Evolutionary conservation across 2,329 filamentous ascomycete species (phyloP).

Genomic region (Diaporthe humulicola): DNA sequence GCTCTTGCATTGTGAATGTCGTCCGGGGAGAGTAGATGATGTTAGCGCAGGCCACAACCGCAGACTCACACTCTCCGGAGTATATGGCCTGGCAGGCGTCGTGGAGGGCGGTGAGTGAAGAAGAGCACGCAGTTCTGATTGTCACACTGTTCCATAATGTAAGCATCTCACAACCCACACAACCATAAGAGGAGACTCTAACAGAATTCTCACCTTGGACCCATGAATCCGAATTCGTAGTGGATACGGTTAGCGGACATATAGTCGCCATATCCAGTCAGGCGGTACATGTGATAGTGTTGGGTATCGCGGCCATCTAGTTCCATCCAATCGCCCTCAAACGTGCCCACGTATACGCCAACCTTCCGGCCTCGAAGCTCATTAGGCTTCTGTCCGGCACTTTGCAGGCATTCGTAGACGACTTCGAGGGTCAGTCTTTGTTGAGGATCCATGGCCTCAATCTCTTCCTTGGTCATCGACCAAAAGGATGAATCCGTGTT

Average conservation of each 20-base stretch:
- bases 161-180: background rate
- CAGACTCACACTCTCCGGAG: constrained; percentile 48
- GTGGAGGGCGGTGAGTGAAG: constrained; percentile 52
- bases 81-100: constrained; percentile 47
- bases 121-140: constrained; percentile 56
- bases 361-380: constrained; percentile 41
- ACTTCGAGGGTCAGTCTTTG: constrained; percentile 32
- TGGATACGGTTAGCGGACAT: constrained; percentile 52
- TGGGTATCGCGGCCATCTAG: constrained; percentile 21
- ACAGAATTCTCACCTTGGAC: constrained; percentile 46
- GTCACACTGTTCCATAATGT: constrained; percentile 41
- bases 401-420: constrained; percentile 41
- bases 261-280: constrained; percentile 56
- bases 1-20: constrained; percentile 49
- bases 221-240: constrained; percentile 50
- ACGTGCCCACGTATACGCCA: constrained; percentile 43
- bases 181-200: background rate
- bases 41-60: constrained; percentile 53
- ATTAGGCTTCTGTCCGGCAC: constrained; percentile 39
- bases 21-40: constrained; percentile 51
- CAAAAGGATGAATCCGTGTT: constrained; percentile 27
- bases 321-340: constrained; percentile 41
- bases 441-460: constrained; percentile 27
- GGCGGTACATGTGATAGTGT: constrained; percentile 50
- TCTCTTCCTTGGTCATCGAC: constrained; percentile 10